phyloP scores from a whole-genome alignment of 176 grass and related monocot species.

The Carex myosuroides region DNA sequence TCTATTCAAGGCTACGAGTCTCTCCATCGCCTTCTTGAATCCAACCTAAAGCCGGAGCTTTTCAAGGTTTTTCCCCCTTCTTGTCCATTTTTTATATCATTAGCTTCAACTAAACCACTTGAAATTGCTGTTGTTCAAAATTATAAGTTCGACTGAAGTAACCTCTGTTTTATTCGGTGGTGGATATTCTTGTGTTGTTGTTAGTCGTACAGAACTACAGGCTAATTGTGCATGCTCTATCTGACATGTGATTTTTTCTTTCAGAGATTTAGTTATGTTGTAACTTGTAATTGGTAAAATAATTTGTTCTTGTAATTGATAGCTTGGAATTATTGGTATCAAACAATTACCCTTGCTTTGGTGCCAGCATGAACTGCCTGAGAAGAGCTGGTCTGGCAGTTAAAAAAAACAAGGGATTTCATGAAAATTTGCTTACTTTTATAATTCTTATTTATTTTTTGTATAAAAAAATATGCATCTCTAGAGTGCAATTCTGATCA shows the following conservation, averaged over 20 bases:
- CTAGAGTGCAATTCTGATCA: slow-evolving; percentile 8
- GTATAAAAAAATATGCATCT: background rate
- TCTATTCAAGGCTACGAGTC: slow-evolving; percentile 85
- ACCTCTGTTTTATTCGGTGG: background rate
- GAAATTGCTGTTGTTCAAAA: background rate
- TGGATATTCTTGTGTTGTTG: background rate
- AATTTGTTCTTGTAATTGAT: background rate
- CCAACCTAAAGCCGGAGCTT: slow-evolving; percentile 71
- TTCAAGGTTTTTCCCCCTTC: slow-evolving; percentile 47
- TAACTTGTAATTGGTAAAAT: background rate
- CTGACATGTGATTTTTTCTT: background rate
- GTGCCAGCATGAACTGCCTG: background rate
- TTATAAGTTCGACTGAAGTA: background rate
- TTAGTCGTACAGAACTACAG: background rate
- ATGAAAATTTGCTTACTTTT: background rate
- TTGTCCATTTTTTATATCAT: background rate
- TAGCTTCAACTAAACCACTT: background rate
- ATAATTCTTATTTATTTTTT: background rate
- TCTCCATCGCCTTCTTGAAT: slow-evolving; percentile 73
- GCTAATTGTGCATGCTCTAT: background rate
- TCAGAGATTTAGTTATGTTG: background rate
- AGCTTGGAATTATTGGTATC: background rate
- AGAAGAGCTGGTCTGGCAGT: background rate
- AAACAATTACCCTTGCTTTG: background rate
- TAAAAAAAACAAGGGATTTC: background rate